Percentiles rank a stretch among this genome's conserved stretches.
Evolutionary conservation across 345 rosid species (phyloP).

Genomic region (Fremontodendron californicum): DNA sequence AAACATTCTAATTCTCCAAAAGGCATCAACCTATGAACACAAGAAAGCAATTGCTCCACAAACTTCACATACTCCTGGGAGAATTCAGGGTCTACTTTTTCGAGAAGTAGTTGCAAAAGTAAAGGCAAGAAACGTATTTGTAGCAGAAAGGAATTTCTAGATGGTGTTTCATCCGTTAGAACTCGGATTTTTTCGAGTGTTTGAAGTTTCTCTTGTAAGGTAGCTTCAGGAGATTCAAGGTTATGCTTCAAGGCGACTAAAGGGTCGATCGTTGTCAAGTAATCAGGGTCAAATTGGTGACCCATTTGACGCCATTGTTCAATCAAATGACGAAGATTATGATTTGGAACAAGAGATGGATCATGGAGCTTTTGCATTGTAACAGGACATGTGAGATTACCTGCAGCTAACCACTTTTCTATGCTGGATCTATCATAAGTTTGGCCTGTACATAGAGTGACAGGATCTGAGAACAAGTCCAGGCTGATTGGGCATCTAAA

Average conservation of each 20-base stretch:
- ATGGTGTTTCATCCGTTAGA: constrained; percentile 28
- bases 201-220: constrained; percentile 28
- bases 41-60: constrained; percentile 35
- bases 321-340: constrained; percentile 59
- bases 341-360: constrained; percentile 54
- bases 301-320: constrained; percentile 45
- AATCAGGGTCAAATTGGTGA: constrained; percentile 23
- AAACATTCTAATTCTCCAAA: constrained; percentile 21
- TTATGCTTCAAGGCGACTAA: constrained; percentile 29
- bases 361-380: constrained; percentile 53
- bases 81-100: constrained; percentile 19
- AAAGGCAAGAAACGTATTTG: constrained; percentile 44
- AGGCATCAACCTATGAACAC: constrained; percentile 33
- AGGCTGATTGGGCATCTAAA: constrained; percentile 73
- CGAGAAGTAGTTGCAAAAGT: constrained; percentile 34
- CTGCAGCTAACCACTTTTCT: constrained; percentile 56
- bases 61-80: constrained; percentile 27
- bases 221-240: constrained; percentile 36
- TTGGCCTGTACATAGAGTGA: constrained; percentile 66
- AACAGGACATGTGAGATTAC: constrained; percentile 66
- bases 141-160: constrained; percentile 23
- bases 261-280: constrained; percentile 18
- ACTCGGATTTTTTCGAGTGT: constrained; percentile 23
- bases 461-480: constrained; percentile 63
- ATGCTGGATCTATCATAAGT: constrained; percentile 66